Evolutionary conservation across 306 rosid species (phyloP).

Genomic region (Lathyrus oleraceus): DNA sequence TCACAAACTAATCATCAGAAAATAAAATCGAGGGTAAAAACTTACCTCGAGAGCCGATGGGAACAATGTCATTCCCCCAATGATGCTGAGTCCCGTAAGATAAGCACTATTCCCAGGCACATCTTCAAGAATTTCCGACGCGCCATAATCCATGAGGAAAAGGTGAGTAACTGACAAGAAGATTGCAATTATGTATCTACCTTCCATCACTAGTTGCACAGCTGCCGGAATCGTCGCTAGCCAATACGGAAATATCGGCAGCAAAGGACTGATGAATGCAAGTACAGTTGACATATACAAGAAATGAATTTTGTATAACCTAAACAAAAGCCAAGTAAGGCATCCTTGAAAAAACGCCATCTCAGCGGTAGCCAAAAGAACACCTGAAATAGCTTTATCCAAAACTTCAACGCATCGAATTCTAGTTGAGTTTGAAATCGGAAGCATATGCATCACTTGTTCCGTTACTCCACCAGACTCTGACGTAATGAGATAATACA

Average conservation of each 20-base stretch:
- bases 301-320: constrained; percentile 79
- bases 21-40: constrained; percentile 15
- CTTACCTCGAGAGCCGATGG: constrained; percentile 89
- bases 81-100: constrained; percentile 90
- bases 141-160: constrained; percentile 75
- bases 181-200: constrained; percentile 67
- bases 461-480: constrained; percentile 99
- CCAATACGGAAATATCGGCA: constrained; percentile 88
- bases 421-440: constrained; percentile 64
- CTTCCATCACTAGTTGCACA: constrained; percentile 77
- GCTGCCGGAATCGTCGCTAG: constrained; percentile 82
- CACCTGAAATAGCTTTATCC: constrained; percentile 89
- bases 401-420: constrained; percentile 86
- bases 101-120: constrained; percentile 89
- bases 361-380: constrained; percentile 88
- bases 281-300: constrained; percentile 86
- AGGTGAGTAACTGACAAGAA: constrained; percentile 66
- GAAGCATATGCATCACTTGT: constrained; percentile 82
- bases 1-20: neutral
- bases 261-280: constrained; percentile 71
- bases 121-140: constrained; percentile 81
- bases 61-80: constrained; percentile 96
- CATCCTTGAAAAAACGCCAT: constrained; percentile 87
- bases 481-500: constrained; percentile 86
- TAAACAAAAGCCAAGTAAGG: constrained; percentile 86